Evolutionary conservation across 495 filamentous ascomycete genomes (phyloP), one percentile per base, ranked within the genome.

Genomic region (Echria macrotheca): DNA sequence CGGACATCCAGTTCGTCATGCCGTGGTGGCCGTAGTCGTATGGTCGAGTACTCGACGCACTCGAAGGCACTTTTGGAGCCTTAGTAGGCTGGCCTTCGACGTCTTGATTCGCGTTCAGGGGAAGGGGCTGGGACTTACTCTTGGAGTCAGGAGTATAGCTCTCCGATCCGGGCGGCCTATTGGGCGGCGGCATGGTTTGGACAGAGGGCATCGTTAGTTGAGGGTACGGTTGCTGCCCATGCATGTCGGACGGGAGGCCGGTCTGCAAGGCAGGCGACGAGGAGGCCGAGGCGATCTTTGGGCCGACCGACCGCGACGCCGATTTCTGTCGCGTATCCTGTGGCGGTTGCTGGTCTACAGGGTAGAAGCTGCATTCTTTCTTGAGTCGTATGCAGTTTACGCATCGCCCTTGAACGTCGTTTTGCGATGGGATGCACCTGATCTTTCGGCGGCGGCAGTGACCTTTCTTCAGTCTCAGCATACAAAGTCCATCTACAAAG

Each of bases 371-470:
- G 67, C 93, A 98, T 49, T 95, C 90, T 66, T 95, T 97, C 63
- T 94, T 91, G 64, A 98, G 75, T 41, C 89, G 85, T 55, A 97
- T 96, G 69, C 93, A 98, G 69, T 96, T 95, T 49, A 87, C 84
- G 67, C 93, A 98, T 51, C 93, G 84, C 41, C 86, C 86, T 59
- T 89, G 80, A 11, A 79, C 66, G 61, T 97, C 91, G 54, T 85
- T 84, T 74, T 71, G 56, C 24, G 86, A 82, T 32, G 89, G 77
- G 38, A 96, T 78, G 70, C 93, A 98, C 67, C 93, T 77, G 53
- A 98, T 98, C 69, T 98, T 98, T 50, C 93, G 86, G 59, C 86
- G 80, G 56, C 93, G 89, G 65, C 93, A 98, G 63, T 96, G 91
- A 29, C 85, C 93, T 97, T 36, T 11, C 17, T 17, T 39, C 15